phyloP scores from a whole-genome alignment of 768 basidiomycete species.

The Auriscalpium orientale region DNA sequence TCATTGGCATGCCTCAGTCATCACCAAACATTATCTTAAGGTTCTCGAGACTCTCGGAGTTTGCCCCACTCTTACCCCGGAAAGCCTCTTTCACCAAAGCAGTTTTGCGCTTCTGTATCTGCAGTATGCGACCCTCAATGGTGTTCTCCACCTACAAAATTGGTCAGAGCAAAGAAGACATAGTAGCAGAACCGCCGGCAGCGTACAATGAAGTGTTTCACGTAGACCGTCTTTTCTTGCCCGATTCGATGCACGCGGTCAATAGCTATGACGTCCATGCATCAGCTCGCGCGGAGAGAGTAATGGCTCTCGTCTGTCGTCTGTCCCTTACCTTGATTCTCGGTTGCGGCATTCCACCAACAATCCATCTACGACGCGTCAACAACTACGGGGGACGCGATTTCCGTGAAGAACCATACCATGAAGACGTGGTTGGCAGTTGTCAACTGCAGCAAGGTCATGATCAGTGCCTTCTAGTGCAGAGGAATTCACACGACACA shows the following conservation, averaged over 20 bases:
- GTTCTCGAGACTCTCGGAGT: slow-evolving; percentile 73
- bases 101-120: slow-evolving; percentile 81
- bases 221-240: slow-evolving; percentile 74
- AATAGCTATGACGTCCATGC: slow-evolving; percentile 42
- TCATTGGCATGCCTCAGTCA: background rate
- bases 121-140: slow-evolving; percentile 71
- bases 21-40: slow-evolving; percentile 69
- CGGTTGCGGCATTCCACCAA: slow-evolving; percentile 85
- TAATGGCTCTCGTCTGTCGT: too few species aligned
- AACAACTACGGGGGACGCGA: background rate
- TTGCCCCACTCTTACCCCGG: slow-evolving; percentile 43
- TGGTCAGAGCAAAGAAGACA: background rate
- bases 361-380: slow-evolving; percentile 66
- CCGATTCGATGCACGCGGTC: slow-evolving; percentile 84
- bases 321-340: slow-evolving; percentile 60
- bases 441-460: slow-evolving; percentile 42
- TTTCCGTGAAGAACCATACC: slow-evolving; percentile 33
- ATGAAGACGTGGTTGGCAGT: slow-evolving; percentile 82
- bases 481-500: background rate
- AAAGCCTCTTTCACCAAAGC: slow-evolving; percentile 85
- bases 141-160: slow-evolving; percentile 55
- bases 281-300: background rate
- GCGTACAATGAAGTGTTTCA: slow-evolving; percentile 77
- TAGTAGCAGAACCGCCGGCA: background rate
- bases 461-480: background rate